Percentiles rank a stretch among this genome's conserved stretches.
Conservation (phyloP, 208 protist genomes). For the Leishmania arabica region DNA sequence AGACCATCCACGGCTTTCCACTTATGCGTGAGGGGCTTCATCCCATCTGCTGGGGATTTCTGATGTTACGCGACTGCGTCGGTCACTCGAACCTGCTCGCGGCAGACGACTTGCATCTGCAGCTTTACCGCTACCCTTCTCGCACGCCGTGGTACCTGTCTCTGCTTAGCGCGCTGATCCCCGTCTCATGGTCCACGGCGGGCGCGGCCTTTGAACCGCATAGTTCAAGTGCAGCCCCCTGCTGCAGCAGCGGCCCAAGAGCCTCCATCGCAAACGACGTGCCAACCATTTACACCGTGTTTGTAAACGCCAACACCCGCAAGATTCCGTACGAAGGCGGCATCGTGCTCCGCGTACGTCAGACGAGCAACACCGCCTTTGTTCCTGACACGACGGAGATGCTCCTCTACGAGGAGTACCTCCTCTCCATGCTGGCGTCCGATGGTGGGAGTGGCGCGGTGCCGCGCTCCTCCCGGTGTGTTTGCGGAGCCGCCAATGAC, state of each 20-base stretch:
- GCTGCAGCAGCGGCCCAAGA: neutral
- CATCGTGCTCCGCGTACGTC: slow-evolving; percentile 34
- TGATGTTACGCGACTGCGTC: slow-evolving; percentile 60
- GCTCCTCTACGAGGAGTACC: slow-evolving; percentile 67
- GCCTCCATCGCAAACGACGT: slow-evolving; percentile 1
- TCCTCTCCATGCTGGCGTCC: slow-evolving; percentile 52
- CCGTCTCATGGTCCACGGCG: slow-evolving; percentile 28
- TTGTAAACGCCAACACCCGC: slow-evolving; percentile 44
- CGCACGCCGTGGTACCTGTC: slow-evolving; percentile 59
- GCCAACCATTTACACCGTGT: slow-evolving; percentile 56
- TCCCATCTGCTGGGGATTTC: slow-evolving; percentile 83
- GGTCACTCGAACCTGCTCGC: slow-evolving; percentile 37
- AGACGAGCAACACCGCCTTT: slow-evolving; percentile 16
- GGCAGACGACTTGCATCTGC: slow-evolving; percentile 49
- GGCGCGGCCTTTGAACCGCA: slow-evolving; percentile 29
- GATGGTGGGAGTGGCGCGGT: slow-evolving; percentile 36
- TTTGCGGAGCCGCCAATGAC: neutral
- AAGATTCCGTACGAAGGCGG: slow-evolving; percentile 61
- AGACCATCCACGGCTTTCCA: slow-evolving; percentile 67
- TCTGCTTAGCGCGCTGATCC: slow-evolving; percentile 47
- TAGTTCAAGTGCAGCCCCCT: slow-evolving; percentile 1
- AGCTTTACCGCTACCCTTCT: slow-evolving; percentile 78
- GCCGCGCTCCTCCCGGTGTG: slow-evolving; percentile 17
- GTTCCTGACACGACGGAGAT: slow-evolving; percentile 43
- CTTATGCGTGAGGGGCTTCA: slow-evolving; percentile 50